phyloP scores from a whole-genome alignment of 169 alveolate species.

The Cryptosporidium bovis region DNA sequence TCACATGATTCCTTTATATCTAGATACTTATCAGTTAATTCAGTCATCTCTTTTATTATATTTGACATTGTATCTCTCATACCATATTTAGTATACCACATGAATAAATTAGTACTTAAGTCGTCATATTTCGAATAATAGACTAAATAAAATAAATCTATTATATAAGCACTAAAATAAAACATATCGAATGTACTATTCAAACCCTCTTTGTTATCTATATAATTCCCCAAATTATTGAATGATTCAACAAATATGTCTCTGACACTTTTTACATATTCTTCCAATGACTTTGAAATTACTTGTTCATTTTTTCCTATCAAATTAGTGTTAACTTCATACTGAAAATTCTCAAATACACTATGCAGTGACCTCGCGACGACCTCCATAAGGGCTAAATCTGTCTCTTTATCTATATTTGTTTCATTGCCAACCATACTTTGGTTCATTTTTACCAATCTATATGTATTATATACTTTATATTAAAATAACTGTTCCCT shows the following conservation, averaged over 20 bases:
- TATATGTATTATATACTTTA: neutral
- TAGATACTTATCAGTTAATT: slow-evolving; percentile 37
- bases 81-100: slow-evolving; percentile 63
- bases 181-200: slow-evolving; percentile 53
- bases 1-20: slow-evolving; percentile 26
- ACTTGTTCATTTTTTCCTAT: slow-evolving; percentile 28
- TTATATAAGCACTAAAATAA: slow-evolving; percentile 56
- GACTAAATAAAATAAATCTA: slow-evolving; percentile 42
- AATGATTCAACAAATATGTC: slow-evolving; percentile 45
- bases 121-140: slow-evolving; percentile 39
- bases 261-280: slow-evolving; percentile 27
- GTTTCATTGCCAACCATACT: neutral
- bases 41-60: slow-evolving; percentile 29
- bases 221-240: slow-evolving; percentile 14
- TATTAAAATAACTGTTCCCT: too few species aligned
- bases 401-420: neutral
- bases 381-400: slow-evolving; percentile 24
- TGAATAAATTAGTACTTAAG: slow-evolving; percentile 11
- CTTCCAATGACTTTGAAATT: slow-evolving; percentile 39
- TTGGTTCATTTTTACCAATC: neutral
- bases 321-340: slow-evolving; percentile 42
- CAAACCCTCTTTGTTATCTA: neutral
- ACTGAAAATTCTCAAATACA: slow-evolving; percentile 60
- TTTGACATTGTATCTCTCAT: slow-evolving; percentile 38
- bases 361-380: slow-evolving; percentile 41